Conservation (phyloP, 805 yeast genomes). For the Saccharomycopsis sp. region DNA sequence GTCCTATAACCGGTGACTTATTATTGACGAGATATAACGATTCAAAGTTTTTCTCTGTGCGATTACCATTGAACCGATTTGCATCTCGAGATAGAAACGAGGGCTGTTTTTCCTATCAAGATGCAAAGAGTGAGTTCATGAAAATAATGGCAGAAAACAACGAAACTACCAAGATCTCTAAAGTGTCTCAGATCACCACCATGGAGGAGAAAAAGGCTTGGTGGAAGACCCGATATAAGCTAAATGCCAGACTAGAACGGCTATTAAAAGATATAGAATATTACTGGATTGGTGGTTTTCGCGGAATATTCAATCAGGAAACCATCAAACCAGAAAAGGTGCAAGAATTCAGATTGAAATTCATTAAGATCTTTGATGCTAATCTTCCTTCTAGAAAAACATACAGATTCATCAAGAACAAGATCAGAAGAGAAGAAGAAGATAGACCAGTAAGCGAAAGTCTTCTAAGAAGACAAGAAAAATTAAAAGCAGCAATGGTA, state of each 20-base stretch:
- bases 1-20: conserved; percentile 52
- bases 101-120: conserved; percentile 35
- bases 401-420: conserved; percentile 18
- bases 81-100: conserved; percentile 39
- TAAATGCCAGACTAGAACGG: conserved; percentile 50
- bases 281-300: conserved; percentile 75
- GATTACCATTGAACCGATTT: conserved; percentile 55
- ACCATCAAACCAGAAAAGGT: conserved; percentile 24
- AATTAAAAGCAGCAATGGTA: conserved; percentile 16
- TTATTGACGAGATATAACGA: conserved; percentile 39
- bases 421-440: not conserved
- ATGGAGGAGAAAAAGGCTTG: conserved; percentile 54
- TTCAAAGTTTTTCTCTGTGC: conserved; percentile 33
- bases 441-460: conserved; percentile 1
- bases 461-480: conserved; percentile 2
- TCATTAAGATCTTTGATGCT: conserved; percentile 36
- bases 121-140: conserved; percentile 41
- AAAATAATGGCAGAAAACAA: conserved; percentile 57
- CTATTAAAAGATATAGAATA: conserved; percentile 54
- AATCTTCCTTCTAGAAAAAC: conserved; percentile 43
- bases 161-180: conserved; percentile 40
- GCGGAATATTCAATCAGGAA: conserved; percentile 47
- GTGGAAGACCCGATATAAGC: conserved; percentile 66
- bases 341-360: conserved; percentile 30
- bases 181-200: not conserved